Base-by-base conservation (phyloP, 169 alveolate species). In the Cyclospora cayetanensis region DNA sequence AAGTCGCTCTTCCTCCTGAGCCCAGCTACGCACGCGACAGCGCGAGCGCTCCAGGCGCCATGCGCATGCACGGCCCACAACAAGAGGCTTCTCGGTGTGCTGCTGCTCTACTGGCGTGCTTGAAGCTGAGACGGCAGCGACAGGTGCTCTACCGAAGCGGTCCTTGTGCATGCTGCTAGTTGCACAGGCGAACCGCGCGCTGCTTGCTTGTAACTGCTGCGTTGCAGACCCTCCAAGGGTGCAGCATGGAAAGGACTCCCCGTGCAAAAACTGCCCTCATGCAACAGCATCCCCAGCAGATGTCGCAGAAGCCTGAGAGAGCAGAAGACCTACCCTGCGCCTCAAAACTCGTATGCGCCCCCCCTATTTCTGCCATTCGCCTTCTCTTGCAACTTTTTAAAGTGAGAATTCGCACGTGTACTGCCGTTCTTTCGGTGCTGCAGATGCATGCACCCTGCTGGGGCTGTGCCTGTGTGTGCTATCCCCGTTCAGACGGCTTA, bases 241-340 rank as follows among this genome's bases (percentile, higher is more conserved):
- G 65, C 85, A 74, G 85, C 85, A 74, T 74, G 85, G 65, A 63
- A 41, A 55, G 43, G 63, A 74, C 29, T 4, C 9, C 85, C 39
- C 43, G 41, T 41, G 63, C 66, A 27, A 41, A 55, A 41, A 63
- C 65, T 4, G 31, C 18, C 4, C 27, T 11, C 41, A 42, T 15
- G 43, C 11, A 74, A 39, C 63, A 39, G 83, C 83, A 37, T 25
- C 85, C 39, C 85, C 85, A 74, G 66, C 85, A 41, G 60, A 41
- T 74, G 85, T 39, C 39, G 63, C 63, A 27, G 12, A 74, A 37
- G 39, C 43, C 34, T 37, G 60, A 63, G 66, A 12, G 25, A 42
- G 85, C 39, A 74, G 65, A 74, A 41, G 85, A 41, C 66, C 41
- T 22, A 9, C 85, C 85, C 42, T 42, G 60, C 85, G 66, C 85